Evolutionary conservation across 805 yeast genomes (phyloP).

Genomic region (Cyberlindnera suaveolens): DNA sequence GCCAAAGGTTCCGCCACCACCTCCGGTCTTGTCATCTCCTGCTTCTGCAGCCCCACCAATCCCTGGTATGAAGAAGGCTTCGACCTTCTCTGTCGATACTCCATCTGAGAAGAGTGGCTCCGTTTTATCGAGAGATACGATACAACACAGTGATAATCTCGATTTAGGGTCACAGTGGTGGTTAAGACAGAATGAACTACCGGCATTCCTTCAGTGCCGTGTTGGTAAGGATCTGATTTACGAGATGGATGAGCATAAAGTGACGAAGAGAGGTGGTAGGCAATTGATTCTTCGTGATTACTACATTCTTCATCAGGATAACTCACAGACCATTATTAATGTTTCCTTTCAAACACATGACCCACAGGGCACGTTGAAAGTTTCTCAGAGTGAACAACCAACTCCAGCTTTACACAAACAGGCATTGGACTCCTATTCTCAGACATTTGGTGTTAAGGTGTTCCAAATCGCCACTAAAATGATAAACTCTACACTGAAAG

Average conservation of each 20-base stretch:
- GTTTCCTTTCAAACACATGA: slow-evolving; percentile 48
- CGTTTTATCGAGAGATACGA: slow-evolving; percentile 4
- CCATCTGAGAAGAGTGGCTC: not conserved
- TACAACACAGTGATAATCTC: slow-evolving; percentile 24
- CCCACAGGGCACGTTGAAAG: slow-evolving; percentile 43
- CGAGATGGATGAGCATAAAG: slow-evolving; percentile 57
- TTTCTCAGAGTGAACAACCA: slow-evolving; percentile 29
- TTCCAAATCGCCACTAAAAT: slow-evolving; percentile 37
- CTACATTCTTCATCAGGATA: slow-evolving; percentile 67
- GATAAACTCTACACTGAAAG: slow-evolving; percentile 21
- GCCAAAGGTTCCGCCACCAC: slow-evolving; percentile 4
- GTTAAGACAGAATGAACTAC: slow-evolving; percentile 46
- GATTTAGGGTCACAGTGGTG: slow-evolving; percentile 55
- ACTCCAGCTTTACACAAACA: slow-evolving; percentile 41
- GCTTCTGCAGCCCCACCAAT: slow-evolving; percentile 8
- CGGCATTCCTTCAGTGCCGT: slow-evolving; percentile 39
- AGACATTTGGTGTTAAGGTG: slow-evolving; percentile 45
- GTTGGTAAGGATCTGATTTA: slow-evolving; percentile 45
- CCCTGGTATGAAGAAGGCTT: slow-evolving; percentile 12
- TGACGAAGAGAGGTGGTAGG: slow-evolving; percentile 53
- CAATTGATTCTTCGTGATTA: slow-evolving; percentile 48
- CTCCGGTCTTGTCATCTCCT: slow-evolving; percentile 7
- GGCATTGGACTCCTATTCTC: slow-evolving; percentile 42
- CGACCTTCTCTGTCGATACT: slow-evolving; percentile 12
- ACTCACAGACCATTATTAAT: slow-evolving; percentile 58